Base-by-base conservation (phyloP, 345 rosid genomes). In the Litchi chinensis region DNA sequence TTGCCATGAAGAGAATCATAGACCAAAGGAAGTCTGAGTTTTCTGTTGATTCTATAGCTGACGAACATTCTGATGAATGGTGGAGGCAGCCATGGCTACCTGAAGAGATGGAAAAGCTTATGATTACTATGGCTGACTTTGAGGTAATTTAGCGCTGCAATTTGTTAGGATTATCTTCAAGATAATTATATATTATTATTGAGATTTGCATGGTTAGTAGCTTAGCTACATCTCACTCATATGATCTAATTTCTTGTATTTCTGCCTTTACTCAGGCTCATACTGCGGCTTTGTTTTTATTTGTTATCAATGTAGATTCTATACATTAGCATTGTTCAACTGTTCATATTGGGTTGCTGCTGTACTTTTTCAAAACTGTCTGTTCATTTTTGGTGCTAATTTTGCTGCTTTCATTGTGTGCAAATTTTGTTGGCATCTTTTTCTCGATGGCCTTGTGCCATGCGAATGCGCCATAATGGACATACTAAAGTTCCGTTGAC, bases 21-120 rank as follows among this genome's bases (percentile, higher is more conserved):
- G 86, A 89, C 59, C 82, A 81, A 77, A 88, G 96, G 74, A 92
- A 87, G 81, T 81, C 80, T 66, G 86, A 84, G 79, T 71, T 89
- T 50, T 85, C 90, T n/a, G 73, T 59, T 69, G 83, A 80, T 69
- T 65, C 71, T 63, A 18, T 81, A 16, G 83, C 81, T 50, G 81
- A 56, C 50, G 90, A 87, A 68, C 79, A 80, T 70, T 73, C 48
- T 57, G 87, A 85, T 75, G 89, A 89, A 21, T 92, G 95, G 97
- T 89, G 91, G 95, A 90, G 86, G 81, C 80, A 82, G 68, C 97
- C 92, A 21, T 93, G 93, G 98, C 79, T 79, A 70, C 92, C 96
- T 19, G 95, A 93, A 82, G 97, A 95, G 80, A 84, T 91, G 82
- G 90, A 90, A 79, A 89, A 81, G 77, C 91, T 95, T 46, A 79